Evolutionary conservation across 192 early-diverging fungal species (phyloP).

Genomic region (Backusella australiensis): DNA sequence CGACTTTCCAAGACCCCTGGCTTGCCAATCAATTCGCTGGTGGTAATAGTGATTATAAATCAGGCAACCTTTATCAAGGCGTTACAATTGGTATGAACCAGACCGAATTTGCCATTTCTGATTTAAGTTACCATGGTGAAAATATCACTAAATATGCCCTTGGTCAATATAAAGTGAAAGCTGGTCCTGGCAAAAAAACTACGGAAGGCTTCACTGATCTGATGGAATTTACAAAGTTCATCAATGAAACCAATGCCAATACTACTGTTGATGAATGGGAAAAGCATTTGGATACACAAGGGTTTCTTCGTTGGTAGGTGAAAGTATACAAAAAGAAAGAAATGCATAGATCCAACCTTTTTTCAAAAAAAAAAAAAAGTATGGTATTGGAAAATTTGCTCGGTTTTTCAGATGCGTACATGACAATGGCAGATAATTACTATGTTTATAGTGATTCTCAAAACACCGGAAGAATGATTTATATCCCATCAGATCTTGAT

Average conservation of each 20-base stretch:
- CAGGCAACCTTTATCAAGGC: conserved; percentile 9
- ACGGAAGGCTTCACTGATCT: not conserved
- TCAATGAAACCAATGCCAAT: not conserved
- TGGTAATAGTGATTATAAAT: conserved; percentile 27
- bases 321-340: not conserved
- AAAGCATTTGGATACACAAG: not conserved
- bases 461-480: not conserved
- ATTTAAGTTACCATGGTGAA: not conserved
- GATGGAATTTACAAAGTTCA: conserved; percentile 6
- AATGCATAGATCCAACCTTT: not conserved
- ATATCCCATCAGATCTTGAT: conserved; percentile 8
- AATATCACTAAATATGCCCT: not conserved
- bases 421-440: conserved; percentile 9
- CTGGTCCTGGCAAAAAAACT: not conserved
- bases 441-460: conserved; percentile 6
- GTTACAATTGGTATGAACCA: not conserved
- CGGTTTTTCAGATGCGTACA: conserved; percentile 7
- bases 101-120: not conserved
- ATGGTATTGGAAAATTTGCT: conserved; percentile 4
- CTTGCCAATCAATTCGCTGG: conserved; percentile 22
- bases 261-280: conserved; percentile 11
- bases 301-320: conserved; percentile 9
- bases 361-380: not conserved
- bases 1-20: conserved; percentile 41
- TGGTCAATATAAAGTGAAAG: conserved; percentile 13